phyloP scores from a whole-genome alignment of 352 stramenopile species.

The Globisporangium ultimum region DNA sequence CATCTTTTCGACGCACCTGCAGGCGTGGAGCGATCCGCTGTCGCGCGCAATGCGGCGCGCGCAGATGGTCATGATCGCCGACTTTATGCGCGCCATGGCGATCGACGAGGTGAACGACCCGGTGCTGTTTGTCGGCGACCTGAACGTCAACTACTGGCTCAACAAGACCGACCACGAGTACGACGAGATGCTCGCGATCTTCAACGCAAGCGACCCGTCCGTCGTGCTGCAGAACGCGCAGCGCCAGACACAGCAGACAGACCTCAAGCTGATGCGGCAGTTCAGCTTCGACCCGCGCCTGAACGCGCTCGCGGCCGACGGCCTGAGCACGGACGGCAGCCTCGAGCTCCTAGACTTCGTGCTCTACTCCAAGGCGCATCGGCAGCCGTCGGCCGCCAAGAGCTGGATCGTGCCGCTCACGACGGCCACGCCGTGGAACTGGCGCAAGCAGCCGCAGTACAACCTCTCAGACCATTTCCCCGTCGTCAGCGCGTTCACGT shows the following conservation, averaged over 20 bases:
- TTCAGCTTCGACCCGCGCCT: constrained; percentile 74
- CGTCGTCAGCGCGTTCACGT: constrained; percentile 64
- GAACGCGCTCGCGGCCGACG: constrained; percentile 61
- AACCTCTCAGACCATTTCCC: constrained; percentile 81
- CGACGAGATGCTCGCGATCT: constrained; percentile 72
- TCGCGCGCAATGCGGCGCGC: constrained; percentile 52
- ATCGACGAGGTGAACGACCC: constrained; percentile 60
- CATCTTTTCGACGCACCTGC: constrained; percentile 71
- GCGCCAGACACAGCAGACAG: constrained; percentile 9
- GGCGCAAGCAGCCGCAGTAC: constrained; percentile 55
- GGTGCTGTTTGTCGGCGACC: constrained; percentile 60
- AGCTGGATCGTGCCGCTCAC: constrained; percentile 67
- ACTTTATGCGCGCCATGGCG: constrained; percentile 49
- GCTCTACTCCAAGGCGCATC: constrained; percentile 52
- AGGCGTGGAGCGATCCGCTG: constrained; percentile 69
- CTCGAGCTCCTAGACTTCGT: constrained; percentile 76
- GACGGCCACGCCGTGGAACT: constrained; percentile 48
- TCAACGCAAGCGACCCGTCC: constrained; percentile 51
- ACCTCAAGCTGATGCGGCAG: constrained; percentile 38
- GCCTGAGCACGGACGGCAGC: constrained; percentile 69
- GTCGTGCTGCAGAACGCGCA: constrained; percentile 15
- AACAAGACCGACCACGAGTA: constrained; percentile 74
- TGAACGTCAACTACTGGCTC: constrained; percentile 77
- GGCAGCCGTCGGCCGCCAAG: constrained; percentile 43
- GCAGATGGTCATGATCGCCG: constrained; percentile 63